Evolutionary conservation across 371 early-diverging fungal genomes (phyloP), one percentile per base, ranked within the genome.

Genomic region (Zychaea mexicana): DNA sequence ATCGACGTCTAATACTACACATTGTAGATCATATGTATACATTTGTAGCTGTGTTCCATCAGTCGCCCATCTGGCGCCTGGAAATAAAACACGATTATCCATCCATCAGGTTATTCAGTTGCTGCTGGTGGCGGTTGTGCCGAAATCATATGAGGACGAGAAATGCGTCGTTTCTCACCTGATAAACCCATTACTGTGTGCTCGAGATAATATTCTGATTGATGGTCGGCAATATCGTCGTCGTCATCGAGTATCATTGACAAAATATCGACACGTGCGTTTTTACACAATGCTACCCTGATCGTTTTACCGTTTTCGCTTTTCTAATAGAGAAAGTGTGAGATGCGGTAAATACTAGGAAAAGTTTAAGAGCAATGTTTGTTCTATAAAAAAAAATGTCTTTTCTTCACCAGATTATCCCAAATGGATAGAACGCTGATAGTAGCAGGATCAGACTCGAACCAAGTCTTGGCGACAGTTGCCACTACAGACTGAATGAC

Each of bases 21-120:
- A 21, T 36, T 56, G 47, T 28, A 61, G 56, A 38, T 66, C 67
- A 27, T 27, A 38, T 2, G 67, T 66, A 26, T 47, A 42, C 22
- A 61, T 3, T 19, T 55, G 57, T 5, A 61, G 10, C 2, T 27
- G 38, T 38, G 54, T 33, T 19, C 67, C 67, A 49, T 61, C 42
- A 19, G 27, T 13, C 1, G 39, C 15, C 61, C 61, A 66, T 17
- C 38, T 33, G 4, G 55, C 56, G 12, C 66, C 60, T 65, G 26
- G 15, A 15, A n/a, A 3, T 52, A 52, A 27, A 27, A n/a, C n/a
- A n/a, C n/a, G n/a, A n/a, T n/a, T n/a, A n/a, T n/a, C n/a, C n/a
- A n/a, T n/a, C n/a, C n/a, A n/a, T n/a, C n/a, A n/a, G n/a, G n/a
- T n/a, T n/a, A n/a, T n/a, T n/a, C n/a, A n/a, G n/a, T n/a, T n/a